Evolutionary conservation across 1,284 basidiomycete species (phyloP).

Genomic region (Trametes polyzona): DNA sequence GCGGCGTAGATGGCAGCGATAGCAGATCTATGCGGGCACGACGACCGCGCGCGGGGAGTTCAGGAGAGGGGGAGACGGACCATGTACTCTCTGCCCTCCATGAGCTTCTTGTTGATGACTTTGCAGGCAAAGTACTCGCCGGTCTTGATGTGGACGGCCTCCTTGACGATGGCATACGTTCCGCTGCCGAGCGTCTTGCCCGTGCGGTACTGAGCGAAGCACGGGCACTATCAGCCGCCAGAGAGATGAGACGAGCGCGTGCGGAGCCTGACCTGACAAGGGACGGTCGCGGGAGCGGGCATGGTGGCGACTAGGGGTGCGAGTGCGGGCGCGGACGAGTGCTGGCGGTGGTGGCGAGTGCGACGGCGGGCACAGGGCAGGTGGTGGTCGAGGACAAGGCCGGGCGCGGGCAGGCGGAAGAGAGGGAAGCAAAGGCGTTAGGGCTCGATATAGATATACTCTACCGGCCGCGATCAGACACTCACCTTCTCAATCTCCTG

Average conservation of each 20-base stretch:
- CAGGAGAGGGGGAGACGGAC: conserved; percentile 44
- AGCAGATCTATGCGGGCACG: conserved; percentile 16
- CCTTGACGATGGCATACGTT: conserved; percentile 91
- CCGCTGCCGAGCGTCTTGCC: conserved; percentile 91
- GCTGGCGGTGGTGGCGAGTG: conserved; percentile 1
- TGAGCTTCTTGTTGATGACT: conserved; percentile 96
- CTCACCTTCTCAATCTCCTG: conserved; percentile 12
- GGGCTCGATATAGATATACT: conserved; percentile 22
- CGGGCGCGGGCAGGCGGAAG: conserved; percentile 4
- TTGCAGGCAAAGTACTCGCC: conserved; percentile 89
- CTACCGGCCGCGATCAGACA: conserved; percentile 18
- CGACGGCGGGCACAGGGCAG: not conserved
- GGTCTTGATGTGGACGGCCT: conserved; percentile 95
- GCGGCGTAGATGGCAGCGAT: conserved; percentile 15
- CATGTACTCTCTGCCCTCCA: conserved; percentile 93
- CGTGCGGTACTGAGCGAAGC: conserved; percentile 77
- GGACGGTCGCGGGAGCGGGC: conserved; percentile 50
- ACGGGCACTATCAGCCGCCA: conserved; percentile 19
- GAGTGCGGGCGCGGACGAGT: no score
- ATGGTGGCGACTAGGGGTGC: conserved; percentile 6
- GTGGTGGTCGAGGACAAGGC: conserved; percentile 3
- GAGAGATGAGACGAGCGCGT: not conserved
- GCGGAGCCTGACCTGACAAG: conserved; percentile 56
- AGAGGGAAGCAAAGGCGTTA: conserved; percentile 6
- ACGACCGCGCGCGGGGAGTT: not conserved